A percentile compares a stretch with the other conserved stretches of the same genome.
Evolutionary conservation across 306 rosid species (phyloP).

Genomic region (Cucumis hystrix): DNA sequence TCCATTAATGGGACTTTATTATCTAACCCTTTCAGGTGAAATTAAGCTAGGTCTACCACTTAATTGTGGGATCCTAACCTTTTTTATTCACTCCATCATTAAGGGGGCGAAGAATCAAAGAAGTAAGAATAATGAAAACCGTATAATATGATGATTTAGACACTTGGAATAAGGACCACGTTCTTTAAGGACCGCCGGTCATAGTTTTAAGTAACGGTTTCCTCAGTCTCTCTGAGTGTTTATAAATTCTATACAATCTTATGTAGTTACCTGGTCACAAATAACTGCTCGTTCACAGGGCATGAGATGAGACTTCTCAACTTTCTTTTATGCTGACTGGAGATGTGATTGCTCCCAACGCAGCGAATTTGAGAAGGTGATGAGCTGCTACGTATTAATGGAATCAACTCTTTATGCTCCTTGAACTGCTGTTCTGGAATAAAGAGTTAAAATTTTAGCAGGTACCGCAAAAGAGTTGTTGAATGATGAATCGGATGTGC

Average conservation of each 20-base stretch:
- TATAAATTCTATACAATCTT: too few relatives aligned
- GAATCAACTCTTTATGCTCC: constrained; percentile 64
- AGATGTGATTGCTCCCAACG: constrained; percentile 48
- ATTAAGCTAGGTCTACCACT: background rate
- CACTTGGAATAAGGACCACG: background rate
- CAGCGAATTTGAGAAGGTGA: constrained; percentile 30
- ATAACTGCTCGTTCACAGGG: constrained; percentile 78
- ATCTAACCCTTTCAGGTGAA: background rate
- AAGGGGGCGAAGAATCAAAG: background rate
- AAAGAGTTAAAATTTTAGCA: constrained; percentile 10
- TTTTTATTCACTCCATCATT: background rate
- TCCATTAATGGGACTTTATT: background rate
- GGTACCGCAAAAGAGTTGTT: constrained; percentile 2
- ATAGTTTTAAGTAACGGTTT: constrained; percentile 1
- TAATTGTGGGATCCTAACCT: background rate
- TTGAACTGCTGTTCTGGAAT: constrained; percentile 46
- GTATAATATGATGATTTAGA: background rate
- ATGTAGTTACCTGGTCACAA: constrained; percentile 55
- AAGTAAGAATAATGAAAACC: background rate
- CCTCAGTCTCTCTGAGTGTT: background rate
- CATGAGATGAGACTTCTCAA: constrained; percentile 62
- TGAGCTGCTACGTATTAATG: constrained; percentile 27
- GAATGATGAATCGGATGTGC: background rate
- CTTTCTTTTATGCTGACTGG: constrained; percentile 93
- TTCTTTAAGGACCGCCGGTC: background rate